phyloP scores from a whole-genome alignment of 2,329 filamentous ascomycete genomes.

The Helicocarpus griseus region DNA sequence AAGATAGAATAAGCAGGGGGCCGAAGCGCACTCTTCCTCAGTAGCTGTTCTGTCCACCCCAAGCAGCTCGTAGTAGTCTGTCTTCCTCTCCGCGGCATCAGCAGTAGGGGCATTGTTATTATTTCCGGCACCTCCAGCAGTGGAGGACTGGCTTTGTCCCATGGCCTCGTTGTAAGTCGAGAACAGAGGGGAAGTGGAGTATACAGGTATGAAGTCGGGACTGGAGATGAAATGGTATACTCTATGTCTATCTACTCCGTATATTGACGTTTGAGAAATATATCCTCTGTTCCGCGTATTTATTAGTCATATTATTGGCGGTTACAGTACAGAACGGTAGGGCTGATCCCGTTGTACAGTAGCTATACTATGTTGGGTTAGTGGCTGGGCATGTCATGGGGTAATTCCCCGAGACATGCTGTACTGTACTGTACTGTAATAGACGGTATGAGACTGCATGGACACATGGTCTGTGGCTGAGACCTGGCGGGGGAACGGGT shows the following conservation, averaged over 20 bases:
- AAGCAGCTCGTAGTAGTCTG: conserved; percentile 64
- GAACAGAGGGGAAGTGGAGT: not conserved
- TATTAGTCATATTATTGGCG: too few relatives aligned
- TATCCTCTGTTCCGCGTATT: too few relatives aligned
- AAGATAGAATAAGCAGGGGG: not conserved
- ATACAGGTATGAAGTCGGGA: not conserved
- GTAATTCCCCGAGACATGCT: too few relatives aligned
- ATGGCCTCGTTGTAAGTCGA: conserved; percentile 17
- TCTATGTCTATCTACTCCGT: not conserved
- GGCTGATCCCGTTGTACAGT: too few relatives aligned
- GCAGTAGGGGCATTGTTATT: conserved; percentile 9
- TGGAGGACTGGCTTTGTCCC: conserved; percentile 37
- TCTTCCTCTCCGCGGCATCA: conserved; percentile 17
- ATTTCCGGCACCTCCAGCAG: conserved; percentile 15
- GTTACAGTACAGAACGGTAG: too few relatives aligned
- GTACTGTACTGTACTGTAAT: not conserved
- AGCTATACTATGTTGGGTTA: too few relatives aligned
- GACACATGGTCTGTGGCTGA: too few relatives aligned
- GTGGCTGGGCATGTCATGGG: too few relatives aligned
- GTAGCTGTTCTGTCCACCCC: conserved; percentile 61
- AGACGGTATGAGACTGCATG: not conserved
- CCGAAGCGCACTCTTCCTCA: conserved; percentile 61
- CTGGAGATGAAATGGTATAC: too few relatives aligned
- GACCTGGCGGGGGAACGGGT: not conserved
- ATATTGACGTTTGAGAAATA: too few relatives aligned